phyloP scores from a whole-genome alignment of 192 early-diverging fungal species.

The Ramicandelaber brevisporus region DNA sequence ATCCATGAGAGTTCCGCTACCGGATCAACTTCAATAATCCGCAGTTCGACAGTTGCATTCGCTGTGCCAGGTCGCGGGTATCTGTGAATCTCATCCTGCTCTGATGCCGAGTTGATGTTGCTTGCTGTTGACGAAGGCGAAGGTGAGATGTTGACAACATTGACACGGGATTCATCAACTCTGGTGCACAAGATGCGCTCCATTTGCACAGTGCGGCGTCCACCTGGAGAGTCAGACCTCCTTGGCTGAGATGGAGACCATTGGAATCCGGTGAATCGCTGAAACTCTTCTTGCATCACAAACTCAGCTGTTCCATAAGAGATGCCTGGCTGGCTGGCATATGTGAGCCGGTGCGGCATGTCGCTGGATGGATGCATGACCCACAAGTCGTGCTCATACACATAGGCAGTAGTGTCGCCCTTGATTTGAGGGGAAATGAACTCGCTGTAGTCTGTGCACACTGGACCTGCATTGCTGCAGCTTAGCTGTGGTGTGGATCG shows the following conservation, averaged over 20 bases:
- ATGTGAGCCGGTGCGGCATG: no score
- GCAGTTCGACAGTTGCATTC: constrained; percentile 3
- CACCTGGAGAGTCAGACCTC: no score
- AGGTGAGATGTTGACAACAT: constrained; percentile 1
- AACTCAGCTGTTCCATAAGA: constrained; percentile 5
- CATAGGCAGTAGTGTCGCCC: no score
- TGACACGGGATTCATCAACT: constrained; percentile 4
- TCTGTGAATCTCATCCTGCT: constrained; percentile 1
- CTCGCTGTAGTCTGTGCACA: no score
- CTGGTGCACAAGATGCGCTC: constrained; percentile 4
- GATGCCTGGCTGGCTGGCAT: neutral
- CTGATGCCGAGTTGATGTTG: constrained; percentile 2
- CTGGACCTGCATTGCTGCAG: no score
- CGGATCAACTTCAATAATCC: constrained; percentile 2
- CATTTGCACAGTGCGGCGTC: neutral
- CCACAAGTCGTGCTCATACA: no score
- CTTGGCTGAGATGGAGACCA: constrained; percentile 1
- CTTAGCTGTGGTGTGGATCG: no score
- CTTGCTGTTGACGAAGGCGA: constrained; percentile 1
- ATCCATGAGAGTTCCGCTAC: no score
- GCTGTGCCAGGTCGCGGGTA: constrained; percentile 5
- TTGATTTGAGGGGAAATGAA: no score
- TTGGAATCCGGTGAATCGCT: constrained; percentile 3
- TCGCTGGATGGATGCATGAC: no score
- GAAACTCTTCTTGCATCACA: constrained; percentile 6